Conservation (phyloP, 805 yeast genomes). For the Ascoidea asiatica region DNA sequence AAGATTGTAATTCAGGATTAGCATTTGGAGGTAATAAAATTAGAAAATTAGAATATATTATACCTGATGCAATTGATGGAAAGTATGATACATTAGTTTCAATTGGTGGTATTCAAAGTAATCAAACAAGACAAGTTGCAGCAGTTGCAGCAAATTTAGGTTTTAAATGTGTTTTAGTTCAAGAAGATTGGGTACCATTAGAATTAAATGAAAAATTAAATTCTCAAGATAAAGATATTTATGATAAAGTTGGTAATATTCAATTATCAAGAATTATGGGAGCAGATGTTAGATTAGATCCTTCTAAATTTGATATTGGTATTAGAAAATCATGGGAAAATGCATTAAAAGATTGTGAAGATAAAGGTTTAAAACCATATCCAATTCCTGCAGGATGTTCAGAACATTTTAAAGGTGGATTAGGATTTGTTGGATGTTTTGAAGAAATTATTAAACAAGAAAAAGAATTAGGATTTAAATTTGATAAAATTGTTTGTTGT, state of each 20-base stretch:
- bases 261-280: constrained; percentile 23
- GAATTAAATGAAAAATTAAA: too few relatives aligned
- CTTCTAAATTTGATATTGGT: constrained; percentile 22
- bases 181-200: constrained; percentile 23
- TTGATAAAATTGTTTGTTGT: constrained; percentile 22
- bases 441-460: constrained; percentile 22
- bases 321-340: constrained; percentile 21
- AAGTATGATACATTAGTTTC: constrained; percentile 22
- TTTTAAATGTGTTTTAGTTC: constrained; percentile 21
- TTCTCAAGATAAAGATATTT: constrained; percentile 21
- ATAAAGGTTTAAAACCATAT: constrained; percentile 20
- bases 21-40: constrained; percentile 23
- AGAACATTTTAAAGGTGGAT: constrained; percentile 22
- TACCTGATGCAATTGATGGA: constrained; percentile 21
- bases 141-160: constrained; percentile 24
- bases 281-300: constrained; percentile 21
- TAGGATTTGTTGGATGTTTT: constrained; percentile 23
- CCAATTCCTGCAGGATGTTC: constrained; percentile 26
- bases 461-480: constrained; percentile 19
- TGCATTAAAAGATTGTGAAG: constrained; percentile 16
- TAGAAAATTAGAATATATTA: constrained; percentile 21
- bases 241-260: constrained; percentile 22
- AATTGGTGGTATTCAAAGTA: constrained; percentile 22
- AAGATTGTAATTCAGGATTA: constrained; percentile 21
- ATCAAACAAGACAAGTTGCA: constrained; percentile 22